phyloP scores from a whole-genome alignment of 164 flowering plant species.

The Stephania japonica region DNA sequence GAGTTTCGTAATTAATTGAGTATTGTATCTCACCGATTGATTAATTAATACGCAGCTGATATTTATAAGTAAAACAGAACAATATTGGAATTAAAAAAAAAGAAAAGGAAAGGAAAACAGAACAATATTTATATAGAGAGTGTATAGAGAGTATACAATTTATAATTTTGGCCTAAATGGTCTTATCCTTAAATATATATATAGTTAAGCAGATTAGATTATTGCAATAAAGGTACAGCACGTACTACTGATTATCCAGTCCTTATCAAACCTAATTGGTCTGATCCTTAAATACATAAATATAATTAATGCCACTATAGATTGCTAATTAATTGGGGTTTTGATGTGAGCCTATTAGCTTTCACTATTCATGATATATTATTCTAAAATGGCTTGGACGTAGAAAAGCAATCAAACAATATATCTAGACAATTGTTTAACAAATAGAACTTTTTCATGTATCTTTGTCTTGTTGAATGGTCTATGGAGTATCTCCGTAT shows the following conservation, averaged over 20 bases:
- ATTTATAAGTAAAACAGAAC: too few relatives aligned
- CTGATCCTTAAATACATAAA: not conserved
- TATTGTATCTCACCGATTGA: too few relatives aligned
- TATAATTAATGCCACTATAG: too few relatives aligned
- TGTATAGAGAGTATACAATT: too few relatives aligned
- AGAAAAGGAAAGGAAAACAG: too few relatives aligned
- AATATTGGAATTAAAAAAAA: too few relatives aligned
- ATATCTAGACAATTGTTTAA: not conserved
- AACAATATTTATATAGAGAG: too few relatives aligned
- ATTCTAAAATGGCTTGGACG: too few relatives aligned
- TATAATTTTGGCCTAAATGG: not conserved
- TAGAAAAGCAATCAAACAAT: too few relatives aligned
- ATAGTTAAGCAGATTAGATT: not conserved
- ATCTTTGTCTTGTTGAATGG: not conserved
- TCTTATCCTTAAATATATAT: too few relatives aligned
- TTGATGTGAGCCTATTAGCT: not conserved
- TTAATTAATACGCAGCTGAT: too few relatives aligned
- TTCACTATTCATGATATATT: not conserved
- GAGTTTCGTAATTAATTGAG: too few relatives aligned
- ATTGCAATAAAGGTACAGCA: not conserved
- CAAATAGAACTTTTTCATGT: not conserved
- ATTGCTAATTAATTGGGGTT: not conserved
- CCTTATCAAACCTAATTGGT: not conserved
- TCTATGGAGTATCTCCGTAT: not conserved
- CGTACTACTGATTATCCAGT: not conserved